A percentile compares a stretch with the other conserved stretches of the same genome.
phyloP scores from a whole-genome alignment of 2,329 filamentous ascomycete genomes.

The Juglanconis juglandina region DNA sequence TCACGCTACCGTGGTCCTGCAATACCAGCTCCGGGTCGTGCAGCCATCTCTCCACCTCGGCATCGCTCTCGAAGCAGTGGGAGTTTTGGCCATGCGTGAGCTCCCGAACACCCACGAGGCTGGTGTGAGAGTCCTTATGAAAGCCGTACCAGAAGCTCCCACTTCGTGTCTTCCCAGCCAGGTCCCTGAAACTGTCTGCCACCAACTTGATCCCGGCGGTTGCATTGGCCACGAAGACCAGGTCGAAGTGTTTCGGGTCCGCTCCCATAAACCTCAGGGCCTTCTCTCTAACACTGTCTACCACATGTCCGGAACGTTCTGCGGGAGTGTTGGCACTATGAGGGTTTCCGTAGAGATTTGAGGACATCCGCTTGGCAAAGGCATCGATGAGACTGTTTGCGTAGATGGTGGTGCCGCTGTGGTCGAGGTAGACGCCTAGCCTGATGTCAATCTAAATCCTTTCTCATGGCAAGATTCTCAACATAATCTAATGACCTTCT shows the following conservation, averaged over 20 bases:
- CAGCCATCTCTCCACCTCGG: conserved; percentile 45
- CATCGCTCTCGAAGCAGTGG: conserved; percentile 60
- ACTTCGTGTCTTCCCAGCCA: conserved; percentile 43
- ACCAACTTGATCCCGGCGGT: conserved; percentile 87
- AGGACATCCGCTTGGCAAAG: conserved; percentile 53
- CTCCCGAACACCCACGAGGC: conserved; percentile 67
- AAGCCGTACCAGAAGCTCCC: conserved; percentile 56
- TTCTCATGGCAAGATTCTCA: not conserved
- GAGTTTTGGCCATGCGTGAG: conserved; percentile 48
- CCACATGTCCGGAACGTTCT: conserved; percentile 51
- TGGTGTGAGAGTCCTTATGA: conserved; percentile 60
- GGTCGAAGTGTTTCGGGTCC: conserved; percentile 54
- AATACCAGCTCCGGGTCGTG: conserved; percentile 15
- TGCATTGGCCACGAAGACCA: conserved; percentile 80
- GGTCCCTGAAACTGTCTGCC: conserved; percentile 53
- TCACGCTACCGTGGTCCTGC: conserved; percentile 20
- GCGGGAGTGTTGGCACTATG: conserved; percentile 63
- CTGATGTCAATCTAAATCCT: not conserved
- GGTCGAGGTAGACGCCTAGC: conserved; percentile 53
- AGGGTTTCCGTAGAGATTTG: conserved; percentile 64
- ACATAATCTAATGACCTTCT: conserved; percentile 28
- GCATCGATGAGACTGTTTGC: conserved; percentile 54
- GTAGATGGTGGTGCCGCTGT: conserved; percentile 56
- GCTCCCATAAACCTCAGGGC: conserved; percentile 57
- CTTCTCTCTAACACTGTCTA: conserved; percentile 53